These are phyloP conservation scores for Rhizomucor miehei DNA, from an alignment of 371 early-diverging fungal species.

Conservation along the genomic window DNA sequence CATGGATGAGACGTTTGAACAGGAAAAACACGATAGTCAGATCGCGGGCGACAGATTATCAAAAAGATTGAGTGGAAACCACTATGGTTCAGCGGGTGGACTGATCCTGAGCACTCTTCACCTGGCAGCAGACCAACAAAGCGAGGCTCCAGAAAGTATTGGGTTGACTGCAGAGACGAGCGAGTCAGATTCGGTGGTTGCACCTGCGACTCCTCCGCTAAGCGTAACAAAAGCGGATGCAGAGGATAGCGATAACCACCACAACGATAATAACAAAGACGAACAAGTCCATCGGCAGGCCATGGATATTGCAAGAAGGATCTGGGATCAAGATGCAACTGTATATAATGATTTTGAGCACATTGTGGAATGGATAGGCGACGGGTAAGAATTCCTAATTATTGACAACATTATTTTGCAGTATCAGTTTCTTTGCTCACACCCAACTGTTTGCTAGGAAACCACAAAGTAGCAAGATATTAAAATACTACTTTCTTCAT, in stretches of 20 bases:
- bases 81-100: constrained; percentile 50
- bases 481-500: constrained; percentile 68
- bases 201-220: constrained; percentile 7
- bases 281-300: constrained; percentile 4
- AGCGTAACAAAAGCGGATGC: constrained; percentile 3
- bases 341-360: constrained; percentile 28
- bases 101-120: constrained; percentile 31
- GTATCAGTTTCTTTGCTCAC: not conserved
- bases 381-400: constrained; percentile 19
- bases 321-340: constrained; percentile 41
- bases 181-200: constrained; percentile 14
- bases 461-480: constrained; percentile 51
- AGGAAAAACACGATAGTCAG: constrained; percentile 16
- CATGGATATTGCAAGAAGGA: constrained; percentile 24
- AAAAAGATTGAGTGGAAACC: constrained; percentile 46
- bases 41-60: constrained; percentile 25
- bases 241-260: constrained; percentile 4
- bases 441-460: constrained; percentile 16
- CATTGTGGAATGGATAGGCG: constrained; percentile 43
- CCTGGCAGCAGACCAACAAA: constrained; percentile 10
- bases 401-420: not conserved
- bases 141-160: constrained; percentile 4
- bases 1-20: constrained; percentile 14
- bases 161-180: constrained; percentile 10
- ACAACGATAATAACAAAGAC: not conserved